Evolutionary conservation across 345 rosid species (phyloP).

Genomic region (Populus simonii): DNA sequence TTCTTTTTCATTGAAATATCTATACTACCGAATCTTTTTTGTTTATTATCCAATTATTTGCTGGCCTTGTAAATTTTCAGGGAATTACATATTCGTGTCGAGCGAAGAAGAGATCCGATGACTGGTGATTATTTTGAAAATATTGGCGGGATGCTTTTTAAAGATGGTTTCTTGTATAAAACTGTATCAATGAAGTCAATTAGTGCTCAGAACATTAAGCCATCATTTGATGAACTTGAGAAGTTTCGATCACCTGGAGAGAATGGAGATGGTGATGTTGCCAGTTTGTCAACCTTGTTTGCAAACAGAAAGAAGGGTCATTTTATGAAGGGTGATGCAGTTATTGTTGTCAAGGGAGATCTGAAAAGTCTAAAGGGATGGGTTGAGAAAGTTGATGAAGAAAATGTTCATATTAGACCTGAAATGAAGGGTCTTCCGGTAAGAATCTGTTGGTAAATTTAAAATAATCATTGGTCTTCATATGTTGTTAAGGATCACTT

Average conservation of each 20-base stretch:
- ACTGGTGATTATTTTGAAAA: conserved; percentile 90
- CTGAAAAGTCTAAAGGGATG: conserved; percentile 89
- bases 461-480: not conserved
- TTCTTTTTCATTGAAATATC: not conserved
- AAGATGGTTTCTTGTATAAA: conserved; percentile 89
- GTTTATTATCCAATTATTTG: conserved; percentile 4
- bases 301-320: conserved; percentile 95
- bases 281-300: conserved; percentile 75
- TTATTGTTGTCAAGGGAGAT: conserved; percentile 91
- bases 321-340: conserved; percentile 97
- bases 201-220: conserved; percentile 66
- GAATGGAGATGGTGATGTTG: conserved; percentile 73
- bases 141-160: conserved; percentile 74
- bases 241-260: conserved; percentile 77
- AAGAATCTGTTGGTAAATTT: conserved; percentile 28
- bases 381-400: conserved; percentile 99
- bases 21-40: not conserved
- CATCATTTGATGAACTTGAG: conserved; percentile 94
- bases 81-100: conserved; percentile 90
- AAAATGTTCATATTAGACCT: conserved; percentile 79
- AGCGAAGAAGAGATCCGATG: conserved; percentile 80
- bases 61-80: conserved; percentile 34
- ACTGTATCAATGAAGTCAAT: conserved; percentile 82
- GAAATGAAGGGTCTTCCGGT: conserved; percentile 93
- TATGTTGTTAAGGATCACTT: not conserved